Evolutionary conservation across 495 filamentous ascomycete species (phyloP).

Genomic region (Sporormia fimetaria): DNA sequence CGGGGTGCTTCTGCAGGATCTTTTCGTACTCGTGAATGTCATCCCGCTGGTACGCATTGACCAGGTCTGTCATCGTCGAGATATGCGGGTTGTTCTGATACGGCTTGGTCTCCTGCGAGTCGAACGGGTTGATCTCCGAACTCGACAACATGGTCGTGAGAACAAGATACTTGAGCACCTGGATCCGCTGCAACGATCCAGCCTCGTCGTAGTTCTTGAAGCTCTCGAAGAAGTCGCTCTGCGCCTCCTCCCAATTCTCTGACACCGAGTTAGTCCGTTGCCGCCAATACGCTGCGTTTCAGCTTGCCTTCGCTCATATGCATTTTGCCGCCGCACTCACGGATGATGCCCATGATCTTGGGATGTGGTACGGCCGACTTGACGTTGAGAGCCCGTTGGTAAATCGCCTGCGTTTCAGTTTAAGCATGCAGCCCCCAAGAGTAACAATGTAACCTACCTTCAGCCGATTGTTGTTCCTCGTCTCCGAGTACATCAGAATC

Average conservation of each 20-base stretch:
- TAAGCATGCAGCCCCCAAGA: conserved; percentile 18
- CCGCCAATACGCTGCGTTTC: neutral
- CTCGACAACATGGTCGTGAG: conserved; percentile 98
- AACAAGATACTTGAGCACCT: conserved; percentile 94
- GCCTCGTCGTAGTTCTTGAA: conserved; percentile 99
- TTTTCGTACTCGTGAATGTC: conserved; percentile 87
- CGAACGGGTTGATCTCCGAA: conserved; percentile 98
- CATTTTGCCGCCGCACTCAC: conserved; percentile 99
- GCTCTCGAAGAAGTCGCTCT: conserved; percentile 95
- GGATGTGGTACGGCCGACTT: conserved; percentile 93
- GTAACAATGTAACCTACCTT: conserved; percentile 43
- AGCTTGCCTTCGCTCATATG: conserved; percentile 79
- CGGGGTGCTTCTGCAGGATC: conserved; percentile 76
- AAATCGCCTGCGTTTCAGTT: conserved; percentile 47
- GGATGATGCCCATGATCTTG: conserved; percentile 97
- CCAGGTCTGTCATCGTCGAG: conserved; percentile 90
- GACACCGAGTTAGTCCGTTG: conserved; percentile 5
- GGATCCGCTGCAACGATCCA: conserved; percentile 87
- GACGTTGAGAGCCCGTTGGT: conserved; percentile 79
- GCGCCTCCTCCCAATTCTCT: conserved; percentile 96
- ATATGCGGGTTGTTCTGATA: conserved; percentile 94
- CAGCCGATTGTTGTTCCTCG: conserved; percentile 90
- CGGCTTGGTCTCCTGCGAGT: conserved; percentile 98
- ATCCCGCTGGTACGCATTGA: conserved; percentile 91
- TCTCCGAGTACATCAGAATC: conserved; percentile 98